Base-by-base conservation (phyloP, 192 early-diverging fungal genomes). In the Radiomyces spectabilis region DNA sequence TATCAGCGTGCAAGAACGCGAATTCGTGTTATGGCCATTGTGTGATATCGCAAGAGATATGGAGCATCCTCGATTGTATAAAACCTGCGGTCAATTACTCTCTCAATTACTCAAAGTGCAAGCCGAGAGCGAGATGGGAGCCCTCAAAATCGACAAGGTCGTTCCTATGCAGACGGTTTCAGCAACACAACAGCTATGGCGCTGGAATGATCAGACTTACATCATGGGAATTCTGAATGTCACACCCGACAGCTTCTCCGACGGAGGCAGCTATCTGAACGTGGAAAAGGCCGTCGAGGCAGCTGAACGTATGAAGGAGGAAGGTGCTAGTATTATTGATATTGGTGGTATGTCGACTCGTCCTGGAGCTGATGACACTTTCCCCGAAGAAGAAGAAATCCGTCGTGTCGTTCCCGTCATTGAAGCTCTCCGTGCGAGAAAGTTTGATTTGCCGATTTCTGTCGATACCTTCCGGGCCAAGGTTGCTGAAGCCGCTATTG, bases 171-270 rank as follows among this genome's bases (percentile, higher is more conserved):
- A 59, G 9, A 38, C 66, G 57, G 27, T 37, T 48, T n/a, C n/a
- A n/a, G n/a, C n/a, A n/a, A n/a, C n/a, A n/a, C 18, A 51, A 57
- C 16, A 6, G 3, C 19, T 82, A 1, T 90, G 82, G 77, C 58
- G 52, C 19, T 88, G 82, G 83, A 58, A 64, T 45, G 57, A 65
- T 21, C 77, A 81, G 46, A 95, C 95, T 0, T 76, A 81, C 43
- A 71, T 94, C 48, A 99, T 99, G 96, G 96, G 94, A 25, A 95
- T 99, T 32, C 74, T 99, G 25, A 99, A 98, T 53, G 87, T 91
- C 31, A 99, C 96, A 0, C 95, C 96, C 5, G 96, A 99, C 66
- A 90, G 87, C 57, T 99, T 99, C 63, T 87, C 84, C 43, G 96
- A 99, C 61, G 96, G 95, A 55, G 95, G 94, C 38, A 60, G 80